These are phyloP conservation scores for Periglandula ipomoeae DNA, from an alignment of 2,329 filamentous ascomycete genomes.

Conservation along the genomic window DNA sequence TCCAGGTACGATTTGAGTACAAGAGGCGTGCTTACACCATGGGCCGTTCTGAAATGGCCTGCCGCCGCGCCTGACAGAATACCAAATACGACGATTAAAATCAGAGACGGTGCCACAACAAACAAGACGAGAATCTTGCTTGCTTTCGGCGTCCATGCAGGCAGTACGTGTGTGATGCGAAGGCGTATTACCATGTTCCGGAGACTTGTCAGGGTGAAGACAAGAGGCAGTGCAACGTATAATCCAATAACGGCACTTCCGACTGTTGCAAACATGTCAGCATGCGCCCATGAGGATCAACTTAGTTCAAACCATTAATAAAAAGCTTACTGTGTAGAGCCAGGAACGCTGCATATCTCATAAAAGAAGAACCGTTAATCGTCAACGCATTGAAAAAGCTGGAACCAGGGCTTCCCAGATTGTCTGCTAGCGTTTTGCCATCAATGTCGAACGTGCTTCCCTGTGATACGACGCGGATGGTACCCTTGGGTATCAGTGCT, in stretches of 20 bases:
- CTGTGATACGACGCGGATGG: slow-evolving; percentile 16
- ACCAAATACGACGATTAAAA: slow-evolving; percentile 20
- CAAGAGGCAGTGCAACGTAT: slow-evolving; percentile 18
- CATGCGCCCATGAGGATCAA: too few relatives aligned
- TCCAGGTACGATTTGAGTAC: background rate
- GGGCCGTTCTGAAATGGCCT: slow-evolving; percentile 19
- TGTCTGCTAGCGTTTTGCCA: slow-evolving; percentile 12
- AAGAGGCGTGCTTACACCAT: slow-evolving; percentile 17
- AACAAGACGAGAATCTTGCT: slow-evolving; percentile 18
- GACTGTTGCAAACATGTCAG: slow-evolving; percentile 2
- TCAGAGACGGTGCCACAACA: slow-evolving; percentile 16
- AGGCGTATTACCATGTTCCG: slow-evolving; percentile 18
- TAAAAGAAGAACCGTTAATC: slow-evolving; percentile 6
- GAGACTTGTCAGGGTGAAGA: slow-evolving; percentile 17
- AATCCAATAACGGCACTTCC: slow-evolving; percentile 15
- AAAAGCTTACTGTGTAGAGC: slow-evolving; percentile 6
- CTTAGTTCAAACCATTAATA: too few relatives aligned
- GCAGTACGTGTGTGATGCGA: slow-evolving; percentile 13
- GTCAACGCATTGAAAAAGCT: slow-evolving; percentile 6
- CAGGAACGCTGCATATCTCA: slow-evolving; percentile 1
- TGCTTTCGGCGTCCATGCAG: slow-evolving; percentile 14
- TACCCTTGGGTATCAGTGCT: slow-evolving; percentile 17
- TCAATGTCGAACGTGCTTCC: slow-evolving; percentile 20
- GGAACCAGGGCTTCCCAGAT: slow-evolving; percentile 6
- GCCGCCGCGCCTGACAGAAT: slow-evolving; percentile 14